phyloP scores from a whole-genome alignment of 345 rosid species.

The Eucalyptus regnans region DNA sequence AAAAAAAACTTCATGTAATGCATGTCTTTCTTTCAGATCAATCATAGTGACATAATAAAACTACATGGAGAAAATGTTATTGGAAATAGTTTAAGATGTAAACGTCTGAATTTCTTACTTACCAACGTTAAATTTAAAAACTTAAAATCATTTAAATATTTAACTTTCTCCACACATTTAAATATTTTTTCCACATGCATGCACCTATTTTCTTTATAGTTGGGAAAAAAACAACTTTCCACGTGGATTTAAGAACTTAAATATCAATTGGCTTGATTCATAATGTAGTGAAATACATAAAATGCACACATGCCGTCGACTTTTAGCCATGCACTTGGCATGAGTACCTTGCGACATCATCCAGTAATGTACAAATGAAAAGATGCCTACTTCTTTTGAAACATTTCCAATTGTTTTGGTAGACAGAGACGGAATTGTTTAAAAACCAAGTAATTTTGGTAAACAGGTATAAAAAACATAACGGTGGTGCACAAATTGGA shows the following conservation, averaged over 20 bases:
- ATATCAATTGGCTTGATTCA: neutral
- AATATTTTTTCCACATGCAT: neutral
- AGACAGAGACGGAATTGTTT: fast-evolving
- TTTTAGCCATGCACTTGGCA: no score
- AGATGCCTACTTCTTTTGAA: neutral
- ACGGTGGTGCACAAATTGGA: no score
- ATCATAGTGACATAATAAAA: no score
- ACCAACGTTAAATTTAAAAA: neutral
- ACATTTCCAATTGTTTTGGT: neutral
- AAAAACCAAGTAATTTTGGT: neutral
- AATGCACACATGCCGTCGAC: no score
- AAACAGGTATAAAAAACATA: no score
- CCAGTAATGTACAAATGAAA: no score
- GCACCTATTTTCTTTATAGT: neutral
- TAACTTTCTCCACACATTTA: no score
- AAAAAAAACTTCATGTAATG: neutral
- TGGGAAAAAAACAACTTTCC: neutral
- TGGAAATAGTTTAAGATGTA: no score
- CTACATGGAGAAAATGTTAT: neutral
- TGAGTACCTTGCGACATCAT: no score
- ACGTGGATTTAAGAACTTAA: neutral
- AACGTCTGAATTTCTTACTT: neutral
- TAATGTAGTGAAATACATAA: no score
- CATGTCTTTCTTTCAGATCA: neutral
- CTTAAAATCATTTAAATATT: neutral